A percentile compares a stretch with the other conserved stretches of the same genome.
phyloP scores from a whole-genome alignment of 495 filamentous ascomycete species.

The Daldinia concentrica region DNA sequence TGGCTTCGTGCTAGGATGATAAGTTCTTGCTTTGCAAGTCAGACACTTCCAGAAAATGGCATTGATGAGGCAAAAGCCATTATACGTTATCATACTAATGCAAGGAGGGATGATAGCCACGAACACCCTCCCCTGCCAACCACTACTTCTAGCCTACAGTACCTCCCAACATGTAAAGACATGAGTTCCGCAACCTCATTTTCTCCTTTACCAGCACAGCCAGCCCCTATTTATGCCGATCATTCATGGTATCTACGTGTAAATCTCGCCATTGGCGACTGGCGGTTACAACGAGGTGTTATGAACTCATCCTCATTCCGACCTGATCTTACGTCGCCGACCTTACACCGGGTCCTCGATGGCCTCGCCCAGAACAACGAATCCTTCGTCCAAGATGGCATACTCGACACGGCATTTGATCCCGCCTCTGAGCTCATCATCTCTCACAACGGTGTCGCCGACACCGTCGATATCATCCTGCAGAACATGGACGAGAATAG shows the following conservation, averaged over 20 bases:
- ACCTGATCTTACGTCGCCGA: slow-evolving; percentile 53
- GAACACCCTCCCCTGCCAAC: slow-evolving; percentile 44
- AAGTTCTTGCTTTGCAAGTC: slow-evolving; percentile 62
- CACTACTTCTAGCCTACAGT: slow-evolving; percentile 51
- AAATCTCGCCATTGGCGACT: slow-evolving; percentile 65
- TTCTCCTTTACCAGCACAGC: slow-evolving; percentile 49
- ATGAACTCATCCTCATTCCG: slow-evolving; percentile 65
- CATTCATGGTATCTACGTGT: slow-evolving; percentile 59
- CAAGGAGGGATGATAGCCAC: slow-evolving; percentile 12
- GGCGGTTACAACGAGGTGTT: slow-evolving; percentile 63
- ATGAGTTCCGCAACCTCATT: slow-evolving; percentile 52
- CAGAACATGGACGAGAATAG: slow-evolving; percentile 70
- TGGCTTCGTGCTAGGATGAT: slow-evolving; percentile 69
- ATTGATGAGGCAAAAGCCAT: slow-evolving; percentile 65
- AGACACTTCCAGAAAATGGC: slow-evolving; percentile 53
- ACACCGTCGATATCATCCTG: slow-evolving; percentile 69
- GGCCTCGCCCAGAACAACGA: slow-evolving; percentile 60
- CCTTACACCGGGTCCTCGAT: slow-evolving; percentile 55
- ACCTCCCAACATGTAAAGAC: slow-evolving; percentile 53
- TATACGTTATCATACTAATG: slow-evolving; percentile 53
- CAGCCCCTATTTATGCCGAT: slow-evolving; percentile 54
- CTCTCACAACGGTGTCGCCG: slow-evolving; percentile 47
- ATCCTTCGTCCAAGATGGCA: slow-evolving; percentile 56
- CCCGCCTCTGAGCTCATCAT: slow-evolving; percentile 57
- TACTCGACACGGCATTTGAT: slow-evolving; percentile 63